Evolutionary conservation across 768 basidiomycete species (phyloP), one percentile per base, ranked within the genome.

Genomic region (Podaxis mareebaensis): DNA sequence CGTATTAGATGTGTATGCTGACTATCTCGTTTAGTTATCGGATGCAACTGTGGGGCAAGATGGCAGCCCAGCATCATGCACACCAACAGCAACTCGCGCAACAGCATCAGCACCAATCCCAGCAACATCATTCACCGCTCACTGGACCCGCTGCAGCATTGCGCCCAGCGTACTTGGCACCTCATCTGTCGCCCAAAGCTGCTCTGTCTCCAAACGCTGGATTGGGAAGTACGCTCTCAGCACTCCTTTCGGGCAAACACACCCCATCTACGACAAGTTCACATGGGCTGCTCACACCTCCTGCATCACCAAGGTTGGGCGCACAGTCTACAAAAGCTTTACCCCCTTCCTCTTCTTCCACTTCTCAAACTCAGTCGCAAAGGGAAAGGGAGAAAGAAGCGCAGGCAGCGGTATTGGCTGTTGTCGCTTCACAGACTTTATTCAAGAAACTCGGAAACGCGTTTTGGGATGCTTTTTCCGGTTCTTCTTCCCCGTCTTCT

Each of bases 11-110:
- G 5, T 64, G 59, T 55, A 46, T 48, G 57, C 36, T 67, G 59
- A 53, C 63, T 66, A 20, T 17, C 55, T 44, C 8, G 30, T 28
- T 49, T 65, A 86, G 85, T 11, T 90, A 90, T 72, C 85, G 95
- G 46, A 95, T 95, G 91, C 95, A 96, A 65, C 80, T 97, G 0
- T 96, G 95, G 95, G 85, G 88, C 38, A 86, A 90, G 76, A 92
- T 96, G 87, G 93, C 93, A 0, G 82, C 86, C 36, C 93, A 93
- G 67, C 90, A 85, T 24, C 77, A 77, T 46, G 59, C 72, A 66
- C 64, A 74, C 65, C 72, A 78, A 59, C 72, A 80, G n/a, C 75
- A 76, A 0, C 42, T 53, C 33, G 81, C 77, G 56, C 69, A 65
- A 53, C 70, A 75, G 69, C 5, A 46, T 7, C 44, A 46, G 10